Conservation (phyloP, 176 grass and related monocot species). For the Raddia distichophylla region DNA sequence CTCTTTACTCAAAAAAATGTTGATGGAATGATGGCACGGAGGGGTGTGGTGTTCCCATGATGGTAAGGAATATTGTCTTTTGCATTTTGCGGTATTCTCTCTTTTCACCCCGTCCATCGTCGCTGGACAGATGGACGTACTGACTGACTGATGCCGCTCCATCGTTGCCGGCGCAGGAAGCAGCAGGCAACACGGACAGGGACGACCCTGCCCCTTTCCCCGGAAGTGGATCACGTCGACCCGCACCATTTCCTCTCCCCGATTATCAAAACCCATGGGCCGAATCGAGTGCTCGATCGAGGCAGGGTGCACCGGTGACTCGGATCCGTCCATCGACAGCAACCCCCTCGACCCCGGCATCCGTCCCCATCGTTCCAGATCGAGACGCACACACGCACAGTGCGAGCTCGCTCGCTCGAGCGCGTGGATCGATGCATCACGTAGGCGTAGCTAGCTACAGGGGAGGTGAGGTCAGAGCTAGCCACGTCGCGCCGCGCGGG, state of each 20-base stretch:
- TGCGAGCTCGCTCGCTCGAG: no score
- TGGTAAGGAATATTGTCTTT: no score
- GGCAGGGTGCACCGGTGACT: slow-evolving; percentile 35
- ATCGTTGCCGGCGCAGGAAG: slow-evolving; percentile 26
- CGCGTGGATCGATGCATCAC: no score
- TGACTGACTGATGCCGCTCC: background rate
- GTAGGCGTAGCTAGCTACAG: no score
- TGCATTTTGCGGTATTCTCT: no score
- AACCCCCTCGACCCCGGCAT: background rate
- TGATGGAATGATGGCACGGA: no score
- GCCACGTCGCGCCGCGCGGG: no score
- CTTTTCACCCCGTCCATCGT: background rate
- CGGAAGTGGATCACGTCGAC: slow-evolving; percentile 9
- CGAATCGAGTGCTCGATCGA: slow-evolving; percentile 17
- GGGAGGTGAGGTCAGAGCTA: no score
- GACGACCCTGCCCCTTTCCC: slow-evolving; percentile 17
- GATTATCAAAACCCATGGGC: background rate
- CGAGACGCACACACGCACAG: background rate
- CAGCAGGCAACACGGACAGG: background rate
- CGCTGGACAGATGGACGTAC: background rate
- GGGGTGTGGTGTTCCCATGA: no score
- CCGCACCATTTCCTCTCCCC: background rate
- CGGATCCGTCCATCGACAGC: slow-evolving; percentile 42
- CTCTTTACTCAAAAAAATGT: no score
- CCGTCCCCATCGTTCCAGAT: background rate